Base-by-base conservation (phyloP, 2,329 filamentous ascomycete genomes). In the Pseudopithomyces maydicus region DNA sequence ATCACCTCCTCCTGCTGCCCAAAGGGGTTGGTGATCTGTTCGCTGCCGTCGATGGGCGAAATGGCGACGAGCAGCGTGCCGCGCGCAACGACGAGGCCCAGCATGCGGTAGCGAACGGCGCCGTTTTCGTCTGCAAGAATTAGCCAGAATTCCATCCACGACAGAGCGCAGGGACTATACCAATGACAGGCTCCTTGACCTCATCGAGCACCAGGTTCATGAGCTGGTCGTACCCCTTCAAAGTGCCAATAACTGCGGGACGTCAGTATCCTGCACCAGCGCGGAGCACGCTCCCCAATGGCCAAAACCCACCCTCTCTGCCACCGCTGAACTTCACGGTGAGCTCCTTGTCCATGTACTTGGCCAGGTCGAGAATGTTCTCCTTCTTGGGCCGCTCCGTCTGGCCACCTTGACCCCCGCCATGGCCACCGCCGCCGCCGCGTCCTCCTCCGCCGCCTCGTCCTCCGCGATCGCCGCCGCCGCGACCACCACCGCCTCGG, bases 201-300 rank as follows among this genome's bases (percentile, higher is more conserved):
- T 98, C 91, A 72, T 98, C 95, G 55, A 99, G 82, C 23, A 99
- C 95, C 60, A 99, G 83, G 76, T 99, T 99, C 93, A 98, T 98
- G 58, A 99, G 84, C 69, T 95, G 93, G 75, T 99, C 95, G 76
- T 93, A 98, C 61, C 95, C 95, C 78, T 98, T 98, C 41, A 99
- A 82, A 1, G 87, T 91, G 51, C 95, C 95, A 49, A 88, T 89
- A 55, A 97, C 94, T 97, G 71, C 38, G 33, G 54, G 22, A 20
- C 36, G 49, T 60, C 42, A 38, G n/a, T 23, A 29, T 8, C 26
- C 26, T n/a, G 44, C 17, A 23, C 26, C 26, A 6, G 12, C 17
- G 2, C 3, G n/a, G n/a, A n/a, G n/a, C 38, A 19, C n/a, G 8
- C 42, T 33, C 52, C 14, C 51, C 62, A 59, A 41, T 54, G 43